Conservation (phyloP, 2,329 filamentous ascomycete genomes). For the Claviceps humidiphila region DNA sequence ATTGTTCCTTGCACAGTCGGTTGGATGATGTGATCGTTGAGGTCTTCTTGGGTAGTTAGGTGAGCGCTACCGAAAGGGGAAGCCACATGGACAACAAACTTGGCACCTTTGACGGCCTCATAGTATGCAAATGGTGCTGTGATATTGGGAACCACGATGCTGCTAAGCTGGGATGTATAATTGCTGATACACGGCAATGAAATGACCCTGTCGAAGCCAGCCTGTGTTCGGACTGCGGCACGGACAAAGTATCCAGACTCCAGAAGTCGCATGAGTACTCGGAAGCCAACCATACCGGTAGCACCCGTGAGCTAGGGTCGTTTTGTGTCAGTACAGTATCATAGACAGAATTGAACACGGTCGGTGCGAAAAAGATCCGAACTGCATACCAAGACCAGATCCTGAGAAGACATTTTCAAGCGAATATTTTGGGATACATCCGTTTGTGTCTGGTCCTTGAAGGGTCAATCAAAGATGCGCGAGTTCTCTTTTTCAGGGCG, state of each 20-base stretch:
- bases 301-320: slow-evolving; percentile 12
- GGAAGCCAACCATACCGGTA: slow-evolving; percentile 19
- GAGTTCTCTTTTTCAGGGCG: too few species aligned
- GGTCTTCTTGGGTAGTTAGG: too few species aligned
- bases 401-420: too few species aligned
- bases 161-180: slow-evolving; percentile 11
- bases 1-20: neutral
- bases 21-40: neutral
- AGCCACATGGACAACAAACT: slow-evolving; percentile 21
- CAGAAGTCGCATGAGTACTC: slow-evolving; percentile 13
- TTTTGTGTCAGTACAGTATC: too few species aligned
- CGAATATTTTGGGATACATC: too few species aligned
- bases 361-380: too few species aligned
- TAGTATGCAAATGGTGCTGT: slow-evolving; percentile 23
- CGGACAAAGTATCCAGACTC: slow-evolving; percentile 16
- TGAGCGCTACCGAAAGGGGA: neutral
- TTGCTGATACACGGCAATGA: slow-evolving; percentile 3
- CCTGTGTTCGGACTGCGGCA: slow-evolving; percentile 15
- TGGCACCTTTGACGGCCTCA: slow-evolving; percentile 24
- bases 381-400: slow-evolving; percentile 4
- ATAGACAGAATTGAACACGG: too few species aligned
- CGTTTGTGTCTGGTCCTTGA: too few species aligned
- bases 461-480: too few species aligned
- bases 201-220: slow-evolving; percentile 5
- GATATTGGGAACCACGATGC: slow-evolving; percentile 24